Evolutionary conservation across 345 rosid genomes (phyloP).

Genomic region (Brassica nigra): DNA sequence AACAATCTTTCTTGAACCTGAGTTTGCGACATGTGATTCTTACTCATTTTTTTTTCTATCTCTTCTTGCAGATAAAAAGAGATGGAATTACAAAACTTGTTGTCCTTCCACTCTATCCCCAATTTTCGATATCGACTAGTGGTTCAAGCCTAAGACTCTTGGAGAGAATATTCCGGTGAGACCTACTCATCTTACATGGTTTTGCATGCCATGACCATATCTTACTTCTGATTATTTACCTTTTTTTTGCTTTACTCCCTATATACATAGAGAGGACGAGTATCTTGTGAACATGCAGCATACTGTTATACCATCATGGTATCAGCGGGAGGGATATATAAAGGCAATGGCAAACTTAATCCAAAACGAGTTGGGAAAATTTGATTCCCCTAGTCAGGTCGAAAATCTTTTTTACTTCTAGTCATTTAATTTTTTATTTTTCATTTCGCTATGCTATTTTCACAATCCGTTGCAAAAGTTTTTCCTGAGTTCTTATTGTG

Average conservation of each 20-base stretch:
- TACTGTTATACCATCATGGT: slow-evolving; percentile 99
- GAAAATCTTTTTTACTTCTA: background rate
- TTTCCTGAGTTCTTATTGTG: background rate
- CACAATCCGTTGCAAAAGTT: background rate
- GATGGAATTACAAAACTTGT: slow-evolving; percentile 93
- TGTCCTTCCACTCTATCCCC: slow-evolving; percentile 98
- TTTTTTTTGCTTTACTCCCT: slow-evolving; percentile 32
- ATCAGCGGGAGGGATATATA: slow-evolving; percentile 97
- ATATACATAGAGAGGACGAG: slow-evolving; percentile 76
- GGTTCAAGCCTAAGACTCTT: slow-evolving; percentile 98
- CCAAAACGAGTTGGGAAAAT: slow-evolving; percentile 68
- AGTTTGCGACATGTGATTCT: slow-evolving; percentile 9
- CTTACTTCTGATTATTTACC: slow-evolving; percentile 13
- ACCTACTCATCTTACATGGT: slow-evolving; percentile 20
- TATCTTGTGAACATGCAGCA: slow-evolving; percentile 98
- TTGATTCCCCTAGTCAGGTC: slow-evolving; percentile 77
- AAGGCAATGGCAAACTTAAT: slow-evolving; percentile 84
- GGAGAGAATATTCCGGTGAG: slow-evolving; percentile 89
- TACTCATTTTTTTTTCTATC: background rate
- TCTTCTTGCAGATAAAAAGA: slow-evolving; percentile 65
- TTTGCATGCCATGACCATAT: slow-evolving; percentile 21
- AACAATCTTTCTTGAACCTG: slow-evolving; percentile 3
- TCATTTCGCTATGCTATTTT: background rate
- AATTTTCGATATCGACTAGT: slow-evolving; percentile 97
- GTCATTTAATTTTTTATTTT: background rate